phyloP scores from a whole-genome alignment of 108 stramenopile species.

The Nitzschia sp. region DNA sequence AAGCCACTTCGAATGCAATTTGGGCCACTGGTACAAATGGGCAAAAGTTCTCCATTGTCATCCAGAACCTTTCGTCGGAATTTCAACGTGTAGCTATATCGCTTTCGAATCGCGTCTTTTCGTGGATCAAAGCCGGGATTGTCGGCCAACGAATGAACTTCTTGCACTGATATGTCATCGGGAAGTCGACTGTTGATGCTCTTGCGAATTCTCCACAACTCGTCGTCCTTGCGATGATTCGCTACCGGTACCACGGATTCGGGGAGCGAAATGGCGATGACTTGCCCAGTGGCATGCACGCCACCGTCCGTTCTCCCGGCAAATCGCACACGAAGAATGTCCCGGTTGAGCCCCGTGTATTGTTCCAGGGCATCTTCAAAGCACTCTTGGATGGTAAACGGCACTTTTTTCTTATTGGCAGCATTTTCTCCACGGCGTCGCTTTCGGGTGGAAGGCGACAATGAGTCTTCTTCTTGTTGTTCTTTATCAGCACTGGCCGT shows the following conservation, averaged over 20 bases:
- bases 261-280: slow-evolving; percentile 71
- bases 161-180: slow-evolving; percentile 60
- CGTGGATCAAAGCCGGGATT: slow-evolving; percentile 66
- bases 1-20: slow-evolving; percentile 33
- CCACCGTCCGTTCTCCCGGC: slow-evolving; percentile 83
- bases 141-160: slow-evolving; percentile 28
- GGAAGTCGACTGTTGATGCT: slow-evolving; percentile 78
- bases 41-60: slow-evolving; percentile 25
- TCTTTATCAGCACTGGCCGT: not conserved
- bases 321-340: slow-evolving; percentile 53
- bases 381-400: slow-evolving; percentile 66
- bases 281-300: slow-evolving; percentile 82
- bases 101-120: slow-evolving; percentile 52
- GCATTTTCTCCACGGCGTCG: slow-evolving; percentile 1
- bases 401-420: slow-evolving; percentile 36
- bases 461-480: no score
- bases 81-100: slow-evolving; percentile 70
- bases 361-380: slow-evolving; percentile 63
- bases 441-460: not conserved
- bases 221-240: slow-evolving; percentile 4
- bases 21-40: slow-evolving; percentile 19
- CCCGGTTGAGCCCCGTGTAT: slow-evolving; percentile 18
- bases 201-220: slow-evolving; percentile 63
- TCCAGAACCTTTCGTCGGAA: slow-evolving; percentile 49
- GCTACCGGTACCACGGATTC: not conserved